Percentiles rank a stretch among this genome's conserved stretches.
These are phyloP conservation scores for Leccinum pachyderme DNA, from an alignment of 1,284 basidiomycete species.

Conservation along the genomic window DNA sequence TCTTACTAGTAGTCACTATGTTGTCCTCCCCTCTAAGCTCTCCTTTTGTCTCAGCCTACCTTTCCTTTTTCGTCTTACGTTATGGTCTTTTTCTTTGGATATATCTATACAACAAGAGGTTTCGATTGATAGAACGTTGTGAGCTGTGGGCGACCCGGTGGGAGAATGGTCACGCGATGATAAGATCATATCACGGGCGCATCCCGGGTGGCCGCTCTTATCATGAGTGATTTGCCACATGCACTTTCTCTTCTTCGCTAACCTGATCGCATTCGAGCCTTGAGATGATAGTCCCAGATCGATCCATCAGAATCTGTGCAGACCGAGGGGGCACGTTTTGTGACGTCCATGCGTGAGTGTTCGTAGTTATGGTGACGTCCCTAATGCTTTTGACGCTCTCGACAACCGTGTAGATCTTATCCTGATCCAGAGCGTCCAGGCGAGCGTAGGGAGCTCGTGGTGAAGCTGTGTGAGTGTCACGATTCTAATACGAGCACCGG, in stretches of 20 bases:
- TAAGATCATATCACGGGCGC: slow-evolving; percentile 6
- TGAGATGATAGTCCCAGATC: slow-evolving; percentile 48
- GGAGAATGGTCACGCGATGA: neutral
- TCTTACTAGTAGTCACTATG: slow-evolving; percentile 14
- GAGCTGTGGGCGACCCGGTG: neutral
- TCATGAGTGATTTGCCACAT: neutral
- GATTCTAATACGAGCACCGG: neutral
- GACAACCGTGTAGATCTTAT: slow-evolving; percentile 52
- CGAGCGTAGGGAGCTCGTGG: slow-evolving; percentile 70
- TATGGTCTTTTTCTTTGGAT: slow-evolving; percentile 17
- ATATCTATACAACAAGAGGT: slow-evolving; percentile 8
- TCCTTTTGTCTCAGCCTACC: neutral
- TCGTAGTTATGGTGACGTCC: neutral
- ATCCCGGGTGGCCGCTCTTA: neutral
- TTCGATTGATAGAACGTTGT: neutral
- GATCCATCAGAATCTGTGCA: slow-evolving; percentile 55
- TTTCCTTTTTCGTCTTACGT: slow-evolving; percentile 8
- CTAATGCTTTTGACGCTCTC: neutral
- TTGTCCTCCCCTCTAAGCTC: slow-evolving; percentile 10
- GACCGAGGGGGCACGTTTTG: slow-evolving; percentile 76
- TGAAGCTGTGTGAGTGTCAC: slow-evolving; percentile 68
- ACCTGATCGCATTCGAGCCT: neutral
- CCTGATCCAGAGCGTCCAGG: slow-evolving; percentile 61
- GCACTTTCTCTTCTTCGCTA: neutral
- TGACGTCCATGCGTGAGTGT: slow-evolving; percentile 70